phyloP scores from a whole-genome alignment of 345 rosid species.

The Conringia planisiliqua region DNA sequence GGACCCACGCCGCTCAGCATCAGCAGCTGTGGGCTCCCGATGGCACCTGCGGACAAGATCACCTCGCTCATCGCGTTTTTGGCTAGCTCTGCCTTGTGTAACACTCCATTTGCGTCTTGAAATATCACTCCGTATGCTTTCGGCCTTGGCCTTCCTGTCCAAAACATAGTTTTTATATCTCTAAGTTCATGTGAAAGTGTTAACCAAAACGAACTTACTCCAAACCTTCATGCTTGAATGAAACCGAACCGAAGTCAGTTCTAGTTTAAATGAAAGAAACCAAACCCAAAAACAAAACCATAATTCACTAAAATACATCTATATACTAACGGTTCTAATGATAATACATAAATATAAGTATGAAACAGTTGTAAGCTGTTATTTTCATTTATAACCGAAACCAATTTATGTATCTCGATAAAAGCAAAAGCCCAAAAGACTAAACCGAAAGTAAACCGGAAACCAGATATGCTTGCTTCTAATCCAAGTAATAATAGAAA shows the following conservation, averaged over 20 bases:
- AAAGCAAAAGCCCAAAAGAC: neutral
- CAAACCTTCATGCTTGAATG: no score
- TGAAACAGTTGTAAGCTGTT: no score
- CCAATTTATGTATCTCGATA: no score
- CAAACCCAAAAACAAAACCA: no score
- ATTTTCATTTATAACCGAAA: no score
- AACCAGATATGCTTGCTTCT: neutral
- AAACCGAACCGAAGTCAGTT: no score
- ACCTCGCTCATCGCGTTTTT: constrained; percentile 48
- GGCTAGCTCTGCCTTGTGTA: constrained; percentile 44
- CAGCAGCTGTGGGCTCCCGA: constrained; percentile 80
- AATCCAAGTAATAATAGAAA: neutral
- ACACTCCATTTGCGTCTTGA: constrained; percentile 43
- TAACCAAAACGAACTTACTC: no score
- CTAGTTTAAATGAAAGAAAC: no score
- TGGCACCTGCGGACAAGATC: constrained; percentile 69
- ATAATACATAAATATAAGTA: no score
- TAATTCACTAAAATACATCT: neutral
- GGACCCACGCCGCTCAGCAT: constrained; percentile 91
- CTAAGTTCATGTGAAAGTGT: no score
- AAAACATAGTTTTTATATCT: neutral
- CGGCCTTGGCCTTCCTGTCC: constrained; percentile 40
- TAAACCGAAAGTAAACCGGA: neutral
- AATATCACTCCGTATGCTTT: constrained; percentile 69
- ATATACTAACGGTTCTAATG: no score